phyloP scores from a whole-genome alignment of 2,329 filamentous ascomycete species.

The Fusarium lyarnte region DNA sequence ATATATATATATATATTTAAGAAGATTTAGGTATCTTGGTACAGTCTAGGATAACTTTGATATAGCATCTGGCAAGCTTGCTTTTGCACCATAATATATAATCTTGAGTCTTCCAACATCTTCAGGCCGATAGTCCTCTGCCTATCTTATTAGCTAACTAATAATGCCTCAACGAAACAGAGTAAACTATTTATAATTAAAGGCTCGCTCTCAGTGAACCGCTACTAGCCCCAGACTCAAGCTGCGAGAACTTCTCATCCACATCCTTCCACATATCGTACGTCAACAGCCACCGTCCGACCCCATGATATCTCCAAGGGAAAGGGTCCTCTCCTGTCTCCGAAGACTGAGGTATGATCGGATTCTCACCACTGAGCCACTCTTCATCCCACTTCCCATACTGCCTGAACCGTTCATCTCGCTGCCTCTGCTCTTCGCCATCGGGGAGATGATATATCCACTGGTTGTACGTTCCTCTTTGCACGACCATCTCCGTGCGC shows the following conservation, averaged over 20 bases:
- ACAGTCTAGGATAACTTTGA: too few species aligned
- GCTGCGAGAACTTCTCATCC: conserved; percentile 45
- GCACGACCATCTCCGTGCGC: conserved; percentile 67
- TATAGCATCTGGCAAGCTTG: too few species aligned
- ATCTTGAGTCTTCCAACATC: too few species aligned
- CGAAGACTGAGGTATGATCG: conserved; percentile 23
- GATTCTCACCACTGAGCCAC: background rate
- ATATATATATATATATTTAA: too few species aligned
- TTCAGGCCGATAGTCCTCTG: too few species aligned
- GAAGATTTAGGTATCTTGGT: too few species aligned
- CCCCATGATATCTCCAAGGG: conserved; percentile 53
- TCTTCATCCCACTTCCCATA: background rate
- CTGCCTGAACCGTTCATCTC: conserved; percentile 37
- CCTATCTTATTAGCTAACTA: background rate
- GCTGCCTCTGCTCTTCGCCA: conserved; percentile 63
- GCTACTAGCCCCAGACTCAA: background rate
- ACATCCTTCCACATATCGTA: conserved; percentile 53
- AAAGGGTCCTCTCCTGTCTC: conserved; percentile 54
- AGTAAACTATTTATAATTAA: background rate
- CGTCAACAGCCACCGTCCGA: conserved; percentile 52
- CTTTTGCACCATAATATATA: too few species aligned
- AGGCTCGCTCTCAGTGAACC: background rate
- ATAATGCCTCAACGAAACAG: rapidly evolving
- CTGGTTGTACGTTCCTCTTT: conserved; percentile 69
- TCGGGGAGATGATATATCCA: conserved; percentile 70